phyloP scores from a whole-genome alignment of 1,284 basidiomycete genomes.

The Ceratobasidium papillatum region DNA sequence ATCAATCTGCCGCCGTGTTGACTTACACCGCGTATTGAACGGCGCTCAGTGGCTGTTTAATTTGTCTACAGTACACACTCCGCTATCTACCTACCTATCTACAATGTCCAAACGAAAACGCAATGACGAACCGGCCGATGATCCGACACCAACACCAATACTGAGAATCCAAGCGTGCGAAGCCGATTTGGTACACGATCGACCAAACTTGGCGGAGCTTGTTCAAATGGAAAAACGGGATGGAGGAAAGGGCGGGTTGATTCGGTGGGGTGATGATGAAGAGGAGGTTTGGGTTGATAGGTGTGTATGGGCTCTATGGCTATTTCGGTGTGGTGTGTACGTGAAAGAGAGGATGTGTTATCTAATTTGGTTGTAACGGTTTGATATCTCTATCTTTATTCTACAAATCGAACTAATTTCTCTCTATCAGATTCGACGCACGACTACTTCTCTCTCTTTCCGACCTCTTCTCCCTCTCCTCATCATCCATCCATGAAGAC shows the following conservation, averaged over 20 bases:
- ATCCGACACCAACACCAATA: background rate
- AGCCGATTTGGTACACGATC: conserved; percentile 66
- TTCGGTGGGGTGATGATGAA: conserved; percentile 50
- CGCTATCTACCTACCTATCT: too few relatives aligned
- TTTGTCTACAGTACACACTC: too few relatives aligned
- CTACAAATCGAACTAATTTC: background rate
- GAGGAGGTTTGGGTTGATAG: conserved; percentile 65
- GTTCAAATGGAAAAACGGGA: conserved; percentile 59
- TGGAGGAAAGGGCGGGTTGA: conserved; percentile 43
- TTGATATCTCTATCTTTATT: conserved; percentile 41
- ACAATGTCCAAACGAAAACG: conserved; percentile 33
- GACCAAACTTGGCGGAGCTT: conserved; percentile 56
- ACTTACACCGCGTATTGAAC: too few relatives aligned
- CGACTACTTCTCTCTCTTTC: conserved; percentile 71
- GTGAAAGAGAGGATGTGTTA: conserved; percentile 43
- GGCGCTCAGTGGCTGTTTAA: too few relatives aligned
- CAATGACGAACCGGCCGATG: background rate
- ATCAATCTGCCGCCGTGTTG: too few relatives aligned
- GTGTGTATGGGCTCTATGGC: conserved; percentile 57
- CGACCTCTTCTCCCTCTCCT: conserved; percentile 48
- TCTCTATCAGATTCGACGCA: conserved; percentile 72
- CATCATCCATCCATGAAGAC: conserved; percentile 45
- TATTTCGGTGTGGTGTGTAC: conserved; percentile 5
- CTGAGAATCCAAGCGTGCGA: conserved; percentile 68
- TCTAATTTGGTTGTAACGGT: conserved; percentile 37